phyloP scores from a whole-genome alignment of 2,329 filamentous ascomycete genomes.

The Fusarium drepaniforme region DNA sequence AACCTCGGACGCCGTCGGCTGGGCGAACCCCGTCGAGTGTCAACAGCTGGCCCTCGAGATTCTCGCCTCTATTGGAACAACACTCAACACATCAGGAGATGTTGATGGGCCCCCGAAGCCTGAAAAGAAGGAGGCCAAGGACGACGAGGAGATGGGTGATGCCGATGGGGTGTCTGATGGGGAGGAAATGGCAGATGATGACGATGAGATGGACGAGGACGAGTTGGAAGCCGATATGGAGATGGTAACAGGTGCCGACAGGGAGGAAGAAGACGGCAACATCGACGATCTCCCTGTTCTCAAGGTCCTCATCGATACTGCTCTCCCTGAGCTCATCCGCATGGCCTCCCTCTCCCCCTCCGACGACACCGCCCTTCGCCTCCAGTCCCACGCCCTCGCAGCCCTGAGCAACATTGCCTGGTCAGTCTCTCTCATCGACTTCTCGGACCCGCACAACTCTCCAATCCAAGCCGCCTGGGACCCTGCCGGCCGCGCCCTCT shows the following conservation, averaged over 20 bases:
- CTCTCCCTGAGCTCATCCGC: conserved; percentile 59
- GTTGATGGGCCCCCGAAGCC: conserved; percentile 47
- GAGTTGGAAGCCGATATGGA: conserved; percentile 75
- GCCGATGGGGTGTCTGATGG: conserved; percentile 53
- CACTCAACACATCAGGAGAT: conserved; percentile 64
- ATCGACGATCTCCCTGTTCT: conserved; percentile 68
- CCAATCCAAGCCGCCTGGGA: conserved; percentile 67
- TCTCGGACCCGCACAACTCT: conserved; percentile 64
- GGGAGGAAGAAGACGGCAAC: conserved; percentile 52
- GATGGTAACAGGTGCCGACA: conserved; percentile 66
- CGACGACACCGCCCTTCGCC: conserved; percentile 55
- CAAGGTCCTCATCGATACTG: conserved; percentile 53
- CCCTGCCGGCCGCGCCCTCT: conserved; percentile 66
- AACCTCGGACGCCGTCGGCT: conserved; percentile 50
- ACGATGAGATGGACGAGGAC: conserved; percentile 68
- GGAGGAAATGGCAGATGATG: conserved; percentile 53
- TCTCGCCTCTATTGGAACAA: conserved; percentile 73
- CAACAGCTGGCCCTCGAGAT: conserved; percentile 71
- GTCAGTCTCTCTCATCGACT: conserved; percentile 73
- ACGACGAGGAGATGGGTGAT: conserved; percentile 55
- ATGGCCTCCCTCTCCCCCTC: conserved; percentile 56
- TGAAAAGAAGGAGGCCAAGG: conserved; percentile 54
- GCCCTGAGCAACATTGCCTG: conserved; percentile 77
- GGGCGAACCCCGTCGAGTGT: conserved; percentile 58
- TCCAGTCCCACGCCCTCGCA: conserved; percentile 68